A percentile compares a stretch with the other conserved stretches of the same genome.
phyloP scores from a whole-genome alignment of 2,329 filamentous ascomycete species.

The Onygenales sp. region DNA sequence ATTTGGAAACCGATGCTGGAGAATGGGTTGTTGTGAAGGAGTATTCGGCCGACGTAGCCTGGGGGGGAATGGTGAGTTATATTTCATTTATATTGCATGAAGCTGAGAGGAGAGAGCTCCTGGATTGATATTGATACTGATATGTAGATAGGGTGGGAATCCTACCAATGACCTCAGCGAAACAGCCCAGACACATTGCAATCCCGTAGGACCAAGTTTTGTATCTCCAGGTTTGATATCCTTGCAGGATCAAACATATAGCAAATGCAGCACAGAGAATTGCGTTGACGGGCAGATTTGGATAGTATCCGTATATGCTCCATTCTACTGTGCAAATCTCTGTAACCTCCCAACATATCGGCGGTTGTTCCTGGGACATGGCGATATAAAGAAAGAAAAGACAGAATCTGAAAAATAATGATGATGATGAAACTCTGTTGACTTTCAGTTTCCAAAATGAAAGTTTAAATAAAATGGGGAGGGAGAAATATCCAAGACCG shows the following conservation, averaged over 20 bases:
- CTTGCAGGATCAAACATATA: not conserved
- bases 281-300: not conserved
- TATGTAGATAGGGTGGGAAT: not conserved
- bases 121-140: not conserved
- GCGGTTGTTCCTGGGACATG: not conserved
- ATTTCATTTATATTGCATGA: too few relatives aligned
- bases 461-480: too few relatives aligned
- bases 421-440: too few relatives aligned
- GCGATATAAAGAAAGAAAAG: too few relatives aligned
- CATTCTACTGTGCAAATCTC: not conserved
- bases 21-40: conserved; percentile 44
- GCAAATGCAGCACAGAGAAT: not conserved
- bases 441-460: too few relatives aligned
- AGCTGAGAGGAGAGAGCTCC: too few relatives aligned
- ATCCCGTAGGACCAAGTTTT: not conserved
- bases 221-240: not conserved
- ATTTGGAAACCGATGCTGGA: conserved; percentile 35
- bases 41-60: conserved; percentile 51
- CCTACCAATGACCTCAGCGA: not conserved
- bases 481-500: too few relatives aligned
- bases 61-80: not conserved
- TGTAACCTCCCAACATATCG: not conserved
- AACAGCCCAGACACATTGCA: not conserved
- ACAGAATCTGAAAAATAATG: too few relatives aligned
- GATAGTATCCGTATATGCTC: conserved; percentile 1